A percentile compares a stretch with the other conserved stretches of the same genome.
Evolutionary conservation across 106 monocot genomes (phyloP).

Genomic region (Iris macrosiphon): DNA sequence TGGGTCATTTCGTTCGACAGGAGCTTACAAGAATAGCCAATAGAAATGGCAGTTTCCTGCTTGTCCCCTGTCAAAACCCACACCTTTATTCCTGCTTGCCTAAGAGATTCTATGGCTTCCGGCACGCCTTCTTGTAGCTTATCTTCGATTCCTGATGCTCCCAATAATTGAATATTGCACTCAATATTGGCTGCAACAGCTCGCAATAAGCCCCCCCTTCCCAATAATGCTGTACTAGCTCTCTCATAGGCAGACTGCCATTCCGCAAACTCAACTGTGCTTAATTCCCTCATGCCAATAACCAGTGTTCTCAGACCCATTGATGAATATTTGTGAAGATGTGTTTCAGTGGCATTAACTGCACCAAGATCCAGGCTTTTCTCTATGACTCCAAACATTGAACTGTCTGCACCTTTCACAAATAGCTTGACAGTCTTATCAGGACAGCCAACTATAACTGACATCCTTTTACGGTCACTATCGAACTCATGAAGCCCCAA

Average conservation of each 20-base stretch:
- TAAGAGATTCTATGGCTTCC: constrained; percentile 89
- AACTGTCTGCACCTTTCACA: constrained; percentile 91
- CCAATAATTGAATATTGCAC: constrained; percentile 55
- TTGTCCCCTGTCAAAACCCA: constrained; percentile 99
- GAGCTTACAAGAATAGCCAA: constrained; percentile 89
- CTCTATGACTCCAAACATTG: constrained; percentile 65
- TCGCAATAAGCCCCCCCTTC: constrained; percentile 46
- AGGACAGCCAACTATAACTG: constrained; percentile 81
- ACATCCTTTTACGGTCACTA: constrained; percentile 97
- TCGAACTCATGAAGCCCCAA: constrained; percentile 96
- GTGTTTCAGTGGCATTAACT: constrained; percentile 40
- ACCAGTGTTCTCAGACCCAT: constrained; percentile 88
- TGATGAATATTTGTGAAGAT: constrained; percentile 71
- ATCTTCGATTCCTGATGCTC: constrained; percentile 92
- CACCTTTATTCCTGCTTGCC: constrained; percentile 88
- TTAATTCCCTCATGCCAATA: constrained; percentile 56
- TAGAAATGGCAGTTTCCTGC: constrained; percentile 96
- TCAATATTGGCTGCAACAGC: constrained; percentile 61
- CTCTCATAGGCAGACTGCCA: constrained; percentile 81
- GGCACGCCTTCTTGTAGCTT: constrained; percentile 92
- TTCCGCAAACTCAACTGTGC: constrained; percentile 38
- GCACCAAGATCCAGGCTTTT: constrained; percentile 27
- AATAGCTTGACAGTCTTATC: constrained; percentile 73
- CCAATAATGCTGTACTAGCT: constrained; percentile 69
- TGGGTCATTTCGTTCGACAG: constrained; percentile 67